Evolutionary conservation across 257 asterid genomes (phyloP), one percentile per base, ranked within the genome.

Genomic region (Jacaranda mimosifolia): DNA sequence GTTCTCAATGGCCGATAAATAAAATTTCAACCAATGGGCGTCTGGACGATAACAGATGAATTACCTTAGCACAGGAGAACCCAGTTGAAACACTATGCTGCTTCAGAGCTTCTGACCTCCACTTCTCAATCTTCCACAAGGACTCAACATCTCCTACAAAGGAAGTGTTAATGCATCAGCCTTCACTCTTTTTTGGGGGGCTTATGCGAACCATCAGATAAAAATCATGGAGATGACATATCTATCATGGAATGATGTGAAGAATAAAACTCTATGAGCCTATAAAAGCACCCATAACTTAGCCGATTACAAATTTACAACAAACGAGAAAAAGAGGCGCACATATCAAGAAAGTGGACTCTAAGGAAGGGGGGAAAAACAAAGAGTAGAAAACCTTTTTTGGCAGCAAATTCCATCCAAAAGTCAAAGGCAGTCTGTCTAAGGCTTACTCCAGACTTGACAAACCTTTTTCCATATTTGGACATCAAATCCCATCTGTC

Each of bases 61-160:
- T 71, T 85, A 95, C 99, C 99, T 93, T 95, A 38, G 98, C 96
- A 88, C 98, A 95, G 2, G 98, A 91, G 88, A 95, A 84, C 58
- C 94, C 97, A 86, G 93, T 95, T 53, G 85, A 83, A 75, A 93
- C 88, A 48, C 90, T 86, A 75, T 93, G 96, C 70, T 86, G 83
- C 73, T 93, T 95, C 90, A 84, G 83, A 56, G 89, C 78, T 72
- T 87, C 90, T 77, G 97, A 90, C 85, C 99, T 89, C 85, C 87
- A 77, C 45, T 87, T 86, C 86, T 95, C 97, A 77, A 91, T 85
- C 88, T 90, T 86, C 99, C 99, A 93, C 42, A 95, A 82, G 49
- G 93, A 82, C 77, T 88, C 91, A 57, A 87, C 85, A 76, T 95
- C 99, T 52, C 96, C 99, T 95, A 80, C 80, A 76, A 72, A 69